Evolutionary conservation across 2,329 filamentous ascomycete species (phyloP).

Genomic region (Spiromastix sp.): DNA sequence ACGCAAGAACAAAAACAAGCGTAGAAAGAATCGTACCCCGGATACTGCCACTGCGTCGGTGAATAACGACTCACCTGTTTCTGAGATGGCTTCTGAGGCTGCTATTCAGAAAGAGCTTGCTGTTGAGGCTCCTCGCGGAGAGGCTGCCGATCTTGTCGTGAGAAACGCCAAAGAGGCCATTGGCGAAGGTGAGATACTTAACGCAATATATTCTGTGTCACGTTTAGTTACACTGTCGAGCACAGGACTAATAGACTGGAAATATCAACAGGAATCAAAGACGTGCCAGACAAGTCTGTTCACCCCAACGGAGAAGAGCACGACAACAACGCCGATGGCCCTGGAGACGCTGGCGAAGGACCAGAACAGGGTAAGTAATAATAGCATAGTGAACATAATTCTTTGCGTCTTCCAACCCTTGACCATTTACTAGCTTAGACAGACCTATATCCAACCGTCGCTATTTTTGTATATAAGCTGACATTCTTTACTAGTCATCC

Average conservation of each 20-base stretch:
- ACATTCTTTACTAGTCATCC: background rate
- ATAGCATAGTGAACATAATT: background rate
- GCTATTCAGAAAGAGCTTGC: background rate
- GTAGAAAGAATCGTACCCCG: background rate
- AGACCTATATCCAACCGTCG: background rate
- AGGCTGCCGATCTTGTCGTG: background rate
- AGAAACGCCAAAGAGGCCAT: too few species aligned
- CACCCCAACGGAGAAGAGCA: too few species aligned
- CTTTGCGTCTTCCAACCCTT: background rate
- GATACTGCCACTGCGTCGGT: background rate
- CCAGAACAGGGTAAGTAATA: background rate
- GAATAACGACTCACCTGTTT: background rate
- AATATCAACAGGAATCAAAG: too few species aligned
- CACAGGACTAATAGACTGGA: too few species aligned
- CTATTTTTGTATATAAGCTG: too few species aligned
- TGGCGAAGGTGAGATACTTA: too few species aligned
- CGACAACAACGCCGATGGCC: too few species aligned
- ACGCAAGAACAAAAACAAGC: background rate
- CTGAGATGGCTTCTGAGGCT: too few species aligned
- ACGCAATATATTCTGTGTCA: too few species aligned
- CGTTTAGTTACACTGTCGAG: too few species aligned
- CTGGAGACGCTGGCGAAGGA: too few species aligned
- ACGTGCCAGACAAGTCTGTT: too few species aligned
- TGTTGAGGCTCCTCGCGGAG: background rate
- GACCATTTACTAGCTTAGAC: background rate